Evolutionary conservation across 2,329 filamentous ascomycete species (phyloP).

Genomic region (Trichophyton mentagrophytes): DNA sequence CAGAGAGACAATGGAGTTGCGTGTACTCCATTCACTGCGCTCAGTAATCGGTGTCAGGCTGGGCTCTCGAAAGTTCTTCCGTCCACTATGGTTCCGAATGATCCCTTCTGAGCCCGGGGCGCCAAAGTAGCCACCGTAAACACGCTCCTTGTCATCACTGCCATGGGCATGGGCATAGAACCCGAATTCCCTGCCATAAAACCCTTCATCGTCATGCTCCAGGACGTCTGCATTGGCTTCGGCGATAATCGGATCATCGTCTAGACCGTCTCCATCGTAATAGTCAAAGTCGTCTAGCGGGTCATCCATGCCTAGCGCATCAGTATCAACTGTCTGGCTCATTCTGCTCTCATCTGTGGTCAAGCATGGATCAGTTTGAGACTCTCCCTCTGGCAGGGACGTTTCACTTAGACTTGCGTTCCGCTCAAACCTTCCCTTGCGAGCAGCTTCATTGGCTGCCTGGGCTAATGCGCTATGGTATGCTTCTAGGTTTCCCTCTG

Average conservation of each 20-base stretch:
- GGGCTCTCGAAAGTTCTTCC: conserved; percentile 65
- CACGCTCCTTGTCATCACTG: conserved; percentile 44
- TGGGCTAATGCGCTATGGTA: conserved; percentile 78
- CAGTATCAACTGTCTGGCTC: conserved; percentile 33
- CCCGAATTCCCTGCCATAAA: conserved; percentile 92
- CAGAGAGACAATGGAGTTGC: conserved; percentile 77
- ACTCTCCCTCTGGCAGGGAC: conserved; percentile 24
- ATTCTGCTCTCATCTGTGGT: conserved; percentile 39
- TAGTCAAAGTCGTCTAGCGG: conserved; percentile 37
- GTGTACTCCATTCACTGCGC: conserved; percentile 86
- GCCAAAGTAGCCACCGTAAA: conserved; percentile 82
- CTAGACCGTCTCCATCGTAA: conserved; percentile 54
- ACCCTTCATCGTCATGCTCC: conserved; percentile 82
- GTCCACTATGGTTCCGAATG: conserved; percentile 57
- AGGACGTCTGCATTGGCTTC: conserved; percentile 89
- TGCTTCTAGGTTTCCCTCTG: conserved; percentile 43
- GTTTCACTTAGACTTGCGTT: conserved; percentile 38
- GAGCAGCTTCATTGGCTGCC: conserved; percentile 63
- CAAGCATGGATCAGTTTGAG: conserved; percentile 33
- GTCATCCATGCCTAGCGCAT: conserved; percentile 24
- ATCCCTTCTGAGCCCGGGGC: conserved; percentile 53
- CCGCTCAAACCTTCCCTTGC: conserved; percentile 61
- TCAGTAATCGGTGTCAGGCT: conserved; percentile 95
- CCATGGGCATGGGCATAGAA: conserved; percentile 61
- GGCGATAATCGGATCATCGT: conserved; percentile 84